Conservation (phyloP, 805 yeast genomes). For the Saturnispora silvae region DNA sequence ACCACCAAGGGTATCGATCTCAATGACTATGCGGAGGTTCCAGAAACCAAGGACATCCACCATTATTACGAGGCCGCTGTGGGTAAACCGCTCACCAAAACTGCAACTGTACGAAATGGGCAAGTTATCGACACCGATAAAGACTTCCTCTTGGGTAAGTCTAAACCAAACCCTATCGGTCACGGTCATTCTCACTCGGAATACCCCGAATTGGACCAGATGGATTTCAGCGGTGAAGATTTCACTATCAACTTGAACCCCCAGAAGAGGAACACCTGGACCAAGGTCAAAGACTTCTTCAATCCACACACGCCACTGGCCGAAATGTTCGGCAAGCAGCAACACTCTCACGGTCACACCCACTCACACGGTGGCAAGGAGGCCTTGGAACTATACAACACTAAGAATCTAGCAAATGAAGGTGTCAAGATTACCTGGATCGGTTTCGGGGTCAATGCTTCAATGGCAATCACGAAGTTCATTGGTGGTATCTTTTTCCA, state of each 20-base stretch:
- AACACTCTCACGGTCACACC: slow-evolving; percentile 9
- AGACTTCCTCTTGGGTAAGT: slow-evolving; percentile 5
- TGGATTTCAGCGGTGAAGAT: slow-evolving; percentile 23
- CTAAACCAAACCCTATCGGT: slow-evolving; percentile 12
- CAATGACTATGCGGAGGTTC: slow-evolving; percentile 1
- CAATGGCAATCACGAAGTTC: slow-evolving; percentile 80
- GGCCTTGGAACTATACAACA: slow-evolving; percentile 35
- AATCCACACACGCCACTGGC: slow-evolving; percentile 27
- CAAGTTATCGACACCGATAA: slow-evolving; percentile 1
- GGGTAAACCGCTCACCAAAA: slow-evolving; percentile 7
- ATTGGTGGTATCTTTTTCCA: slow-evolving; percentile 87
- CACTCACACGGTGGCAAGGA: slow-evolving; percentile 34
- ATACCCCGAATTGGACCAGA: slow-evolving; percentile 19
- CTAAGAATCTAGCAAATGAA: slow-evolving; percentile 50
- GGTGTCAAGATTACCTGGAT: slow-evolving; percentile 91
- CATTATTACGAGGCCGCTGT: slow-evolving; percentile 13
- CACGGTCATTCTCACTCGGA: slow-evolving; percentile 25
- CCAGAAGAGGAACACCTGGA: slow-evolving; percentile 17
- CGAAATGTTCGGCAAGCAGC: slow-evolving; percentile 15
- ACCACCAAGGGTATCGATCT: neutral
- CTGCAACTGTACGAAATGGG: slow-evolving; percentile 9
- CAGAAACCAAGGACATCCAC: slow-evolving; percentile 8
- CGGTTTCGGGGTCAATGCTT: slow-evolving; percentile 74
- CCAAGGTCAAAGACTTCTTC: slow-evolving; percentile 25
- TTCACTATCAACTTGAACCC: slow-evolving; percentile 18